Conservation (phyloP, 495 filamentous ascomycete genomes). For the Paragyromitra xinjiangensis region DNA sequence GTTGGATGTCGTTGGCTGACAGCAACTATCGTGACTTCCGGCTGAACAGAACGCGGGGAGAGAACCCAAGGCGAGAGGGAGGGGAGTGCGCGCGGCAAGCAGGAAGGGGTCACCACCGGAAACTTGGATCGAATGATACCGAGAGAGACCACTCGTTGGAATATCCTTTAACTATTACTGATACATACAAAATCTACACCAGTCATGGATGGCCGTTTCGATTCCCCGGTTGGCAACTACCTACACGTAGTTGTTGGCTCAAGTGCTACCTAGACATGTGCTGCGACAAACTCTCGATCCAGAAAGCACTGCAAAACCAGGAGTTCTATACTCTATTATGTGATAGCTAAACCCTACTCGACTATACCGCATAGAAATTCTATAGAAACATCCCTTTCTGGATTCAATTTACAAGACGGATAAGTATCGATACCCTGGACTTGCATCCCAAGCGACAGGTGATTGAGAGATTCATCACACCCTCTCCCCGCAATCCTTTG, state of each 20-base stretch:
- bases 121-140: slow-evolving; percentile 31
- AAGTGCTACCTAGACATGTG: too few relatives aligned
- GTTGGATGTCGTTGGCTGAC: slow-evolving; percentile 16
- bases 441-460: slow-evolving; percentile 11
- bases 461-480: slow-evolving; percentile 26
- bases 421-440: slow-evolving; percentile 2
- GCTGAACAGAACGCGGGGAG: slow-evolving; percentile 30
- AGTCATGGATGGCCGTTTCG: slow-evolving; percentile 23
- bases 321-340: slow-evolving; percentile 11
- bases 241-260: background rate
- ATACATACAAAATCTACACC: background rate
- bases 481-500: slow-evolving; percentile 14
- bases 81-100: slow-evolving; percentile 31
- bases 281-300: slow-evolving; percentile 11
- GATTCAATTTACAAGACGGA: slow-evolving; percentile 9
- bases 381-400: slow-evolving; percentile 1
- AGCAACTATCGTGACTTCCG: slow-evolving; percentile 47
- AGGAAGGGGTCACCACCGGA: slow-evolving; percentile 17
- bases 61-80: background rate
- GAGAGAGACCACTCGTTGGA: background rate
- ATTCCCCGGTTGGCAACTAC: slow-evolving; percentile 42
- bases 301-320: background rate
- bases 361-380: background rate
- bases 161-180: background rate
- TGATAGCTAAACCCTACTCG: background rate